phyloP scores from a whole-genome alignment of 2,329 filamentous ascomycete species.

The Talaromyces marneffei region DNA sequence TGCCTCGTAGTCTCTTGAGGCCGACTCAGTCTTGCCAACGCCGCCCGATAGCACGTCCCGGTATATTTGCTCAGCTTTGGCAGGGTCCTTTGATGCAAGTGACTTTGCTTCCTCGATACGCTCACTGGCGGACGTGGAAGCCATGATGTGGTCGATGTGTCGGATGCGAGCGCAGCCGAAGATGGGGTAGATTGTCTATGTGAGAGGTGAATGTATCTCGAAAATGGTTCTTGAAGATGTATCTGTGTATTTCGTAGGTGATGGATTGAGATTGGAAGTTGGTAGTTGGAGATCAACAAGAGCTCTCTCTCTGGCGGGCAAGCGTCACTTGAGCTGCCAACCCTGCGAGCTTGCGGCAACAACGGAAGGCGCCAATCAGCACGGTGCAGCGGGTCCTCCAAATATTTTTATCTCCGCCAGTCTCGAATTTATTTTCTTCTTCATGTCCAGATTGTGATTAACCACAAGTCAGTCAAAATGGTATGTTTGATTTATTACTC shows the following conservation, averaged over 20 bases:
- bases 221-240: not conserved
- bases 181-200: conserved; percentile 12
- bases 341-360: conserved; percentile 6
- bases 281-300: not conserved
- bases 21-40: conserved; percentile 76
- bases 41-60: conserved; percentile 83
- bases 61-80: conserved; percentile 80
- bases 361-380: conserved; percentile 6
- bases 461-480: not conserved
- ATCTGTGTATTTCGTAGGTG: not conserved
- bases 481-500: not conserved
- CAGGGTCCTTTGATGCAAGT: conserved; percentile 70
- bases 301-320: conserved; percentile 3
- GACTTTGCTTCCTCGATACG: conserved; percentile 85
- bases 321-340: conserved; percentile 9
- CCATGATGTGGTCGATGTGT: conserved; percentile 37
- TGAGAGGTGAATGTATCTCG: not conserved
- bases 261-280: conserved; percentile 1
- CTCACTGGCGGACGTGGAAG: conserved; percentile 49
- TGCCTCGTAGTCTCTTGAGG: conserved; percentile 84
- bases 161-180: not conserved
- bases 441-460: not conserved
- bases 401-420: conserved; percentile 12
- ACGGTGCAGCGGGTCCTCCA: not conserved
- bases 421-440: conserved; percentile 3